Evolutionary conservation across 345 rosid genomes (phyloP).

Genomic region (Hypericum perforatum): DNA sequence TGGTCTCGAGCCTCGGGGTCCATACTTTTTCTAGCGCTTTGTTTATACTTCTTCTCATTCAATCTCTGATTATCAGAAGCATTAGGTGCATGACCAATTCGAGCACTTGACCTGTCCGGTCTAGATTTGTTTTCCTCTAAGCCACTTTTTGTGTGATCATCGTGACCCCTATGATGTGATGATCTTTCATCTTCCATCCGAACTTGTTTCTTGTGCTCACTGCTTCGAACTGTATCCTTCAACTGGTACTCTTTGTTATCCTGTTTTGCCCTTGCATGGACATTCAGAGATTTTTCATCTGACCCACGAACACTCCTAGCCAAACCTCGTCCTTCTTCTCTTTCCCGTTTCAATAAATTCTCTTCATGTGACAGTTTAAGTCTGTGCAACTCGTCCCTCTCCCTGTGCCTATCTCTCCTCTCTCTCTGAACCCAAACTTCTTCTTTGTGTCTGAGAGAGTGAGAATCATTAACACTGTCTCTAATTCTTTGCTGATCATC

Average conservation of each 20-base stretch:
- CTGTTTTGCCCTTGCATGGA: conserved; percentile 48
- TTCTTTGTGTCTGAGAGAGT: conserved; percentile 68
- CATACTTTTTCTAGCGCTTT: conserved; percentile 49
- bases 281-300: conserved; percentile 63
- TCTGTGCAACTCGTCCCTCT: conserved; percentile 56
- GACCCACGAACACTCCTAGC: conserved; percentile 48
- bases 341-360: conserved; percentile 45
- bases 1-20: conserved; percentile 55
- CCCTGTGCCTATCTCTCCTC: conserved; percentile 64
- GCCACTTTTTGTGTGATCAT: conserved; percentile 37
- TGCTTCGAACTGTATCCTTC: conserved; percentile 50
- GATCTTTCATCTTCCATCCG: conserved; percentile 49
- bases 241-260: conserved; percentile 47
- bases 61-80: conserved; percentile 47
- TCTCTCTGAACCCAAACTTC: conserved; percentile 62
- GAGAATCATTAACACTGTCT: conserved; percentile 57
- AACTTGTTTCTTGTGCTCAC: conserved; percentile 65
- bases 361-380: conserved; percentile 50
- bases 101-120: conserved; percentile 54
- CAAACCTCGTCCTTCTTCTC: conserved; percentile 55
- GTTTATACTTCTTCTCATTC: conserved; percentile 61
- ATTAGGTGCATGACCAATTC: conserved; percentile 42
- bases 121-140: conserved; percentile 59
- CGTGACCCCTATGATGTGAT: conserved; percentile 50
- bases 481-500: conserved; percentile 67